Base-by-base conservation (phyloP, 78 protist genomes). In the Guillardia theta region DNA sequence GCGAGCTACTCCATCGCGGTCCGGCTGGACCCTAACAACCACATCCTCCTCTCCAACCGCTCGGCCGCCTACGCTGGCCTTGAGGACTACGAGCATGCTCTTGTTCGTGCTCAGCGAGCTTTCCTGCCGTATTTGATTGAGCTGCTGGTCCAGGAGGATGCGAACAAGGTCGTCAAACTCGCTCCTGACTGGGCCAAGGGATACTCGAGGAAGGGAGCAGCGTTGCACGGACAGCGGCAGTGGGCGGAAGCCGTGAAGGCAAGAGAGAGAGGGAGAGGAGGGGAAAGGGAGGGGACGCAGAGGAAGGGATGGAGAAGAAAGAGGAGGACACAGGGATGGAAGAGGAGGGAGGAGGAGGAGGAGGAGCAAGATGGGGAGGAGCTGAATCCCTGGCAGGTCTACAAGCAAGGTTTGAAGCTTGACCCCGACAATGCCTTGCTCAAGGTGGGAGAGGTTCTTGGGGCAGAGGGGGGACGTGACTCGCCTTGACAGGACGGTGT, bases 161-260 rank as follows among this genome's bases (percentile, higher is more conserved):
- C 70, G 27, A 58, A 6, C 6, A 58, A 9, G 70, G 70, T 58
- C 27, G 70, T 58, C 27, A 6, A 58, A 0, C 27, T 6, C 1
- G 70, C 70, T 24, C 70, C 70, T 36, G 83, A 18, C 83, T 70
- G 83, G 83, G 83, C 83, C 83, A 70, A 70, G 83, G 83, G 83
- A 12, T 70, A 70, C 83, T 24, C 41, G n/a, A 36, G 83, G 4
- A 70, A 70, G 83, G 83, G 45, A 36, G 83, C 83, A 12, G 83
- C 83, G 41, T 43, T 70, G 70, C 70, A 58, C 27, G 70, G 70
- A 30, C 70, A 9, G 6, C 39, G 70, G 27, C 70, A 58, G 70
- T 58, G 70, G 70, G 70, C 70, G 1, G 70, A 58, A 27, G 70
- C 70, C 2, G 70, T 58, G 39, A 58, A 6, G 70, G 70, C 70